Percentiles rank a stretch among this genome's conserved stretches.
Evolutionary conservation across 2,329 filamentous ascomycete species (phyloP).

Genomic region (Xylaria sp.): DNA sequence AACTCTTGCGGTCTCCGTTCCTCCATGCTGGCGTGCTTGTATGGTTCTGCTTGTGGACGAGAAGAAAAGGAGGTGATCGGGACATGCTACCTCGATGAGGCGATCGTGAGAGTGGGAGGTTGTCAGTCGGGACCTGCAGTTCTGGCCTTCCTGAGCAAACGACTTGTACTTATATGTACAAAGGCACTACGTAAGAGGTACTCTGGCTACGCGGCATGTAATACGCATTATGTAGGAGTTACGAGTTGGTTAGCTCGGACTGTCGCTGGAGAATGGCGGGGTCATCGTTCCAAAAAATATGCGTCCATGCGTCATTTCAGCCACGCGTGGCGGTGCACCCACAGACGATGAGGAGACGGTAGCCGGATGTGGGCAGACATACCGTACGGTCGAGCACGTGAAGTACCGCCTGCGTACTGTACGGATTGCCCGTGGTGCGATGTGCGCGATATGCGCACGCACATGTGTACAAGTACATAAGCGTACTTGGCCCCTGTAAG

Average conservation of each 20-base stretch:
- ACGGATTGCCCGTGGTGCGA: background rate
- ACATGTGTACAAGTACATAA: background rate
- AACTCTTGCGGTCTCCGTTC: constrained; percentile 69
- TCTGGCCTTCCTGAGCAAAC: constrained; percentile 7
- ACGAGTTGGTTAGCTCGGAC: background rate
- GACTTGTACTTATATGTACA: background rate
- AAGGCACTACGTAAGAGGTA: background rate
- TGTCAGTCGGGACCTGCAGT: constrained; percentile 10
- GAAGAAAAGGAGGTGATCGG: background rate
- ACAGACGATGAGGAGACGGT: too few species aligned
- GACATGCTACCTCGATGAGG: constrained; percentile 12
- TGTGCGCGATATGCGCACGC: background rate
- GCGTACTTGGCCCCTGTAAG: background rate
- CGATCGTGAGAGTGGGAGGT: constrained; percentile 2
- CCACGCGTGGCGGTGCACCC: constrained; percentile 18
- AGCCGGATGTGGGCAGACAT: too few species aligned
- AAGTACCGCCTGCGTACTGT: too few species aligned
- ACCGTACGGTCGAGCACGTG: too few species aligned
- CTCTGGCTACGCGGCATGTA: background rate
- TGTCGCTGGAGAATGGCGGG: constrained; percentile 12
- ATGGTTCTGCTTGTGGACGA: background rate
- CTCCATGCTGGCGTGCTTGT: constrained; percentile 37
- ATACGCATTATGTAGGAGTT: background rate
- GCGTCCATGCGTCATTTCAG: constrained; percentile 24
- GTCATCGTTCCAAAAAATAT: constrained; percentile 3